Evolutionary conservation across 2,329 filamentous ascomycete genomes (phyloP).

Genomic region (Helicocarpus griseus): DNA sequence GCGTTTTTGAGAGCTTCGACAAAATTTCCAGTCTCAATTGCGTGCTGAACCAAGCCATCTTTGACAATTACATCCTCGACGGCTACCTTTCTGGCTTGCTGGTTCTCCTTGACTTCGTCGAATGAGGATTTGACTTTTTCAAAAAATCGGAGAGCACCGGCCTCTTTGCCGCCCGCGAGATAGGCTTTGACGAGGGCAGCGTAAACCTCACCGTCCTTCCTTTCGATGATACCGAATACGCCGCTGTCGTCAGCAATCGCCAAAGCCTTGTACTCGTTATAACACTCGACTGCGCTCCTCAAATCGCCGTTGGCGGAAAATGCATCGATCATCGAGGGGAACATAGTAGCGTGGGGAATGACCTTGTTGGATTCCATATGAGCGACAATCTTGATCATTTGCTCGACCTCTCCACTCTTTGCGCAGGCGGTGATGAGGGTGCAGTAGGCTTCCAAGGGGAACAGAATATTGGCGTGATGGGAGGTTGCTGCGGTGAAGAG

Average conservation of each 20-base stretch:
- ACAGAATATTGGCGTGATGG: constrained; percentile 49
- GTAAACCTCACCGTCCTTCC: constrained; percentile 77
- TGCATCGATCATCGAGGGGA: constrained; percentile 89
- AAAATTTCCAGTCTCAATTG: constrained; percentile 61
- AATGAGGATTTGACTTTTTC: constrained; percentile 60
- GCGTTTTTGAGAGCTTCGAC: constrained; percentile 66
- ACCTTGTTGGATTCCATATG: constrained; percentile 78
- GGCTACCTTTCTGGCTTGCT: constrained; percentile 50
- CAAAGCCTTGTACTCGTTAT: constrained; percentile 84
- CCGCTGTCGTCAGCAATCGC: constrained; percentile 79
- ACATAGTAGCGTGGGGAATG: constrained; percentile 68
- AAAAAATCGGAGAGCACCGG: constrained; percentile 78
- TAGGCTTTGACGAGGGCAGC: constrained; percentile 88
- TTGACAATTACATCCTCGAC: constrained; percentile 64
- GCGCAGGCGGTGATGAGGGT: constrained; percentile 82
- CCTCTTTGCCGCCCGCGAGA: constrained; percentile 65
- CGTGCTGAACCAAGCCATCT: constrained; percentile 68
- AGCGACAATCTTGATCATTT: constrained; percentile 84
- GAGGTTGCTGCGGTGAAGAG: constrained; percentile 70
- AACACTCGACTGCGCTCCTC: constrained; percentile 82
- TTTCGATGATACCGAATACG: constrained; percentile 55
- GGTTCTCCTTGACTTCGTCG: constrained; percentile 33
- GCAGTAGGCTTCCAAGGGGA: constrained; percentile 75
- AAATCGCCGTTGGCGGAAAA: constrained; percentile 76
- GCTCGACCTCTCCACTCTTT: constrained; percentile 65